Percentiles rank a stretch among this genome's conserved stretches.
These are phyloP conservation scores for Pulveroboletus sp. DNA, from an alignment of 768 basidiomycete genomes.

Conservation along the genomic window DNA sequence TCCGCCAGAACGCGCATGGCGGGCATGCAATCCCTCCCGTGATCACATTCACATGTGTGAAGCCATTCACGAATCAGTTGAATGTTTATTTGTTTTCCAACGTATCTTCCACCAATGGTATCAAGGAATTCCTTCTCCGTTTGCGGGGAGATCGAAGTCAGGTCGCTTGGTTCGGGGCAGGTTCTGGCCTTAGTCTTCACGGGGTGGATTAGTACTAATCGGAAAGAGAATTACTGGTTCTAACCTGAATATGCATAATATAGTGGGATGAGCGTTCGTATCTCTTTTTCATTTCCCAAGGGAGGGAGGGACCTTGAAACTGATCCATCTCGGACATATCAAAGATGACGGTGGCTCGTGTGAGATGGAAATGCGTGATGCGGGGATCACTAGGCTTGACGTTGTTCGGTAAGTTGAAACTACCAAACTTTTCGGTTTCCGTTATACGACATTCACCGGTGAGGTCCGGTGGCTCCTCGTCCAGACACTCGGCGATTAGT, in stretches of 20 bases:
- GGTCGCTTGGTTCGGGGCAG: background rate
- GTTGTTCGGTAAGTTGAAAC: slow-evolving; percentile 2
- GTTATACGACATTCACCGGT: slow-evolving; percentile 1
- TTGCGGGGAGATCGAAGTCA: background rate
- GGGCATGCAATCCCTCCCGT: slow-evolving; percentile 6
- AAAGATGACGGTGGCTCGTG: slow-evolving; percentile 3
- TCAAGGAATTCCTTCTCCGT: slow-evolving; percentile 2
- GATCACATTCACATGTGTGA: slow-evolving; percentile 11
- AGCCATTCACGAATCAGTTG: slow-evolving; percentile 15
- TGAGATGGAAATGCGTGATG: slow-evolving; percentile 16
- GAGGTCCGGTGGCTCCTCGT: slow-evolving; percentile 8
- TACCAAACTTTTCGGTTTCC: slow-evolving; percentile 3
- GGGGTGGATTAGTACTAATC: background rate
- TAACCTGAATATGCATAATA: slow-evolving; percentile 11
- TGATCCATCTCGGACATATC: background rate
- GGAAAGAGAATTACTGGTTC: background rate
- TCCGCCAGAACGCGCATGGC: background rate
- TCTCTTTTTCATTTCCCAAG: slow-evolving; percentile 7
- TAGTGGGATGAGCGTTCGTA: background rate
- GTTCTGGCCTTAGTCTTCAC: slow-evolving; percentile 7
- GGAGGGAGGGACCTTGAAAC: slow-evolving; percentile 1
- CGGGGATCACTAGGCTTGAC: slow-evolving; percentile 1
- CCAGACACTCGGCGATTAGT: slow-evolving; percentile 10
- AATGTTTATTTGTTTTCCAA: background rate
- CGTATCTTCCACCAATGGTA: slow-evolving; percentile 8